phyloP scores from a whole-genome alignment of 1,139 yeast species.

The Pichia norvegensis region DNA sequence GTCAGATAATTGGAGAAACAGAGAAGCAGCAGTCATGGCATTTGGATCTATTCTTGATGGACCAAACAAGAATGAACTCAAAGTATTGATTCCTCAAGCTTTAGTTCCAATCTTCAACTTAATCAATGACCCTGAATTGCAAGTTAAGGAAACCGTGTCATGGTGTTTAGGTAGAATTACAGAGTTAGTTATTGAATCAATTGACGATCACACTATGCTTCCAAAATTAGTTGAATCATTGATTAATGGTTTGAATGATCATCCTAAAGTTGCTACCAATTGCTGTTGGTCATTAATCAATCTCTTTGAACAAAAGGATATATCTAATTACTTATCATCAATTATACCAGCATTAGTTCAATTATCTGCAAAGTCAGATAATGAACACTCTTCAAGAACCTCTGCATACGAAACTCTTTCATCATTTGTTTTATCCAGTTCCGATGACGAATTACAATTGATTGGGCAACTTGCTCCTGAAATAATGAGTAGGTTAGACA shows the following conservation, averaged over 20 bases:
- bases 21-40: conserved; percentile 99
- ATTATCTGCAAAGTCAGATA: conserved; percentile 64
- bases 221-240: conserved; percentile 68
- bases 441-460: conserved; percentile 60
- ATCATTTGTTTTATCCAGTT: conserved; percentile 67
- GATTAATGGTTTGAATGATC: conserved; percentile 72
- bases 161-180: conserved; percentile 98
- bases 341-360: conserved; percentile 65
- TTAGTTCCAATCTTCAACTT: conserved; percentile 66
- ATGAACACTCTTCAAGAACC: conserved; percentile 84
- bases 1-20: conserved; percentile 65
- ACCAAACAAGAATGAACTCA: conserved; percentile 70
- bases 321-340: conserved; percentile 47
- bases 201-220: conserved; percentile 56
- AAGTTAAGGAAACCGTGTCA: conserved; percentile 93
- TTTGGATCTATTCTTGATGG: conserved; percentile 96
- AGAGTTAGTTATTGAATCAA: conserved; percentile 73
- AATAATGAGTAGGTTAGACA: conserved; percentile 62
- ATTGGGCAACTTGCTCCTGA: conserved; percentile 71
- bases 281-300: conserved; percentile 97
- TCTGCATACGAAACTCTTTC: conserved; percentile 93
- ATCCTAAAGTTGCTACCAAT: conserved; percentile 87
- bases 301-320: conserved; percentile 58
- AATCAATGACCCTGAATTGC: conserved; percentile 66
- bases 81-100: conserved; percentile 68